Percentiles rank a stretch among this genome's conserved stretches.
Conservation (phyloP, 169 alveolate species). For the Eimeria necatrix region DNA sequence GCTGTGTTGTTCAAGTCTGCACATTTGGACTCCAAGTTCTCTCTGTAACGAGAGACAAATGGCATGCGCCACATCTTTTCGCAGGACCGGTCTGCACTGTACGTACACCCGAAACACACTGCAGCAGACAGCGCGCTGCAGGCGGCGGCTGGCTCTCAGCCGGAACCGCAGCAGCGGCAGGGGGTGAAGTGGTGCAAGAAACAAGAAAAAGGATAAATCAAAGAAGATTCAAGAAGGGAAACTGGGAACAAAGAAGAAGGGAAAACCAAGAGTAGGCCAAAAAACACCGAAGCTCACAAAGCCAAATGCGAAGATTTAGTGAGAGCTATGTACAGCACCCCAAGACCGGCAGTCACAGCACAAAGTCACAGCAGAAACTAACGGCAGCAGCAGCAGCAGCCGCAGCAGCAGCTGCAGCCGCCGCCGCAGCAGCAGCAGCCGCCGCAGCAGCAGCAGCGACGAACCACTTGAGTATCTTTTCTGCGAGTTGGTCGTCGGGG, state of each 20-base stretch:
- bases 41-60: constrained; percentile 89
- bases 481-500: constrained; percentile 41
- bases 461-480: constrained; percentile 52
- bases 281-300: neutral
- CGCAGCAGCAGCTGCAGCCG: too few species aligned
- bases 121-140: neutral
- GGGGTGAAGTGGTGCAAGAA: neutral
- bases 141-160: neutral
- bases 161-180: neutral
- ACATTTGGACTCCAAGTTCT: constrained; percentile 88
- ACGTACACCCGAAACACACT: neutral
- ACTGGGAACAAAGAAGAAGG: neutral
- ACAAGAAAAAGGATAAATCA: neutral
- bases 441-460: too few species aligned
- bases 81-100: constrained; percentile 85
- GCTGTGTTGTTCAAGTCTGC: constrained; percentile 94
- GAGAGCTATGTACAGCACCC: too few species aligned
- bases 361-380: neutral
- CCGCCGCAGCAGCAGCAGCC: neutral
- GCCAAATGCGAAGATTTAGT: neutral
- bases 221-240: neutral
- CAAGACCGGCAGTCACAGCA: neutral
- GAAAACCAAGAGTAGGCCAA: too few species aligned
- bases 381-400: neutral
- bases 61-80: constrained; percentile 95